phyloP scores from a whole-genome alignment of 2,329 filamentous ascomycete genomes.

The Cercospora canescens region DNA sequence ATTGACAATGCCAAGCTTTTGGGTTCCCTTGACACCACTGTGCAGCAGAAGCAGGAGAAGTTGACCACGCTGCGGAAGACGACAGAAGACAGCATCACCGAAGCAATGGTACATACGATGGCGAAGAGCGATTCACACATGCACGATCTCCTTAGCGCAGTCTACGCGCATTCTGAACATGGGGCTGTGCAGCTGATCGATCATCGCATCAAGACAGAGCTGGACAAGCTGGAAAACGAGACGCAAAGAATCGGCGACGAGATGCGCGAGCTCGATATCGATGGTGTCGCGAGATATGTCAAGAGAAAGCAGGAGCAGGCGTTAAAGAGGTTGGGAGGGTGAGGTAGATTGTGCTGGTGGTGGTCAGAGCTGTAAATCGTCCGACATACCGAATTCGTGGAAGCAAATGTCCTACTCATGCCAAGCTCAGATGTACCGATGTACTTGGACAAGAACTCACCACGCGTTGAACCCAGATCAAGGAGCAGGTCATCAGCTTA shows the following conservation, averaged over 20 bases:
- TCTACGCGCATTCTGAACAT: conserved; percentile 39
- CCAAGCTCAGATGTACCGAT: background rate
- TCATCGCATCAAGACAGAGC: conserved; percentile 26
- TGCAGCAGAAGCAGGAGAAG: conserved; percentile 37
- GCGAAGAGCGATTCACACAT: conserved; percentile 40
- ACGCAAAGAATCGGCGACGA: conserved; percentile 41
- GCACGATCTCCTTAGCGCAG: conserved; percentile 38
- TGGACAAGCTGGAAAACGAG: conserved; percentile 40
- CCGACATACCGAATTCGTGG: no score
- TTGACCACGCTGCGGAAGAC: conserved; percentile 37
- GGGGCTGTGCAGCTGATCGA: conserved; percentile 26
- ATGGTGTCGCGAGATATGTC: conserved; percentile 24
- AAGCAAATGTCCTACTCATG: background rate
- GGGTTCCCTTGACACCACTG: conserved; percentile 31
- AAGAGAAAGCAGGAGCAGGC: conserved; percentile 24
- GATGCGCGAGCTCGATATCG: conserved; percentile 37
- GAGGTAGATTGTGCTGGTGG: no score
- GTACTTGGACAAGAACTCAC: background rate
- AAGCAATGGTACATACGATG: conserved; percentile 38
- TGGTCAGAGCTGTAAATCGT: no score
- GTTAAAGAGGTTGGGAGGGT: conserved; percentile 10
- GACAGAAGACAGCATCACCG: conserved; percentile 35
- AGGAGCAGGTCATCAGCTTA: background rate
- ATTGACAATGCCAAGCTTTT: conserved; percentile 18
- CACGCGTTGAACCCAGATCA: no score